phyloP scores from a whole-genome alignment of 2,329 filamentous ascomycete species.

The Myriosclerotinia curreyana region DNA sequence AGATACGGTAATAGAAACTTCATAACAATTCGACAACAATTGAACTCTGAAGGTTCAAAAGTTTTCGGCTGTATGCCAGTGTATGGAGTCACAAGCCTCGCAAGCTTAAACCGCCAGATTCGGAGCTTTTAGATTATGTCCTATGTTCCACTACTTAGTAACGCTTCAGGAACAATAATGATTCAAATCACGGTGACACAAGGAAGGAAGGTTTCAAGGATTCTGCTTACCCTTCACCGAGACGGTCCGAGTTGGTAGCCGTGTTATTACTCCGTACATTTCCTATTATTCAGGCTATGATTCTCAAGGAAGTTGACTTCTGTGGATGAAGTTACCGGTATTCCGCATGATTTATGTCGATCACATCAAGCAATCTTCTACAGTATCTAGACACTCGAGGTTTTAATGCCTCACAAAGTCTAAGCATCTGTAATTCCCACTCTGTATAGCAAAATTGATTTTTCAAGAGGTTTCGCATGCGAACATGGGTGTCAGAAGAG shows the following conservation, averaged over 20 bases:
- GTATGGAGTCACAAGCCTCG: neutral
- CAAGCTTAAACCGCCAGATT: conserved; percentile 2
- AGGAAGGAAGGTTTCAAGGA: neutral
- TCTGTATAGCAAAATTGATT: neutral
- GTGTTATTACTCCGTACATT: neutral
- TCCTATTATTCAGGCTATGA: conserved; percentile 1
- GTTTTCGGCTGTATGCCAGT: neutral
- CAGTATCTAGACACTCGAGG: neutral
- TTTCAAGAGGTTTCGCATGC: conserved; percentile 1
- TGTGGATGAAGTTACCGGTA: too few species aligned
- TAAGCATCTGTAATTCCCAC: neutral
- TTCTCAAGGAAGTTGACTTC: neutral
- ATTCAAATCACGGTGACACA: conserved; percentile 7
- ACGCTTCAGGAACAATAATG: neutral
- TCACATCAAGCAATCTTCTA: neutral
- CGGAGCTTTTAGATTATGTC: conserved; percentile 7
- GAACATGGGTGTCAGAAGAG: neutral
- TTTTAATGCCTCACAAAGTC: neutral
- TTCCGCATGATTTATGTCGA: neutral
- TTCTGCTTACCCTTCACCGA: conserved; percentile 10
- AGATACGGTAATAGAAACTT: neutral
- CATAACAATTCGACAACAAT: conserved; percentile 1
- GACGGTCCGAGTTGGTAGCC: conserved; percentile 10
- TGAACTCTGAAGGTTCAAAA: neutral
- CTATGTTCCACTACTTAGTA: conserved; percentile 18